phyloP scores from a whole-genome alignment of 441 rosid genomes.

The Adansonia rubrostipa region DNA sequence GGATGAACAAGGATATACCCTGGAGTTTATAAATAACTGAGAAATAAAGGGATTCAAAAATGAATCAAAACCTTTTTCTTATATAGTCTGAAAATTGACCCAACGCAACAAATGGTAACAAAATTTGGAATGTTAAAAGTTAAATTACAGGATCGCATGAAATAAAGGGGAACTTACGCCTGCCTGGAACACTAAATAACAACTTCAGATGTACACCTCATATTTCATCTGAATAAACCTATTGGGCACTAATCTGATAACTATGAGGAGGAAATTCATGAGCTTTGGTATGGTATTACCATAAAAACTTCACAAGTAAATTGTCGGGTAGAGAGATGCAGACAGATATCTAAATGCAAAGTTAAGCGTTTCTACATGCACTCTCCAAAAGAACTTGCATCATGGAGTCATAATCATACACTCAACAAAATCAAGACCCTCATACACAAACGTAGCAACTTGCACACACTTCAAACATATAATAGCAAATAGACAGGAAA shows the following conservation, averaged over 20 bases:
- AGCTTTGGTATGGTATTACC: background rate
- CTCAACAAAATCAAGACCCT: background rate
- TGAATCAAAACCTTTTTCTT: background rate
- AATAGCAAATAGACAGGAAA: conserved; percentile 9
- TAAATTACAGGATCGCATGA: background rate
- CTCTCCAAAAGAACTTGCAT: background rate
- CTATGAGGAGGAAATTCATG: background rate
- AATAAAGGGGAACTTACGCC: background rate
- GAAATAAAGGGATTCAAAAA: conserved; percentile 9
- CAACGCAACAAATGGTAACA: background rate
- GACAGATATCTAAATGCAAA: background rate
- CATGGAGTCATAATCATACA: conserved; percentile 5
- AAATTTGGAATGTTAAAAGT: background rate
- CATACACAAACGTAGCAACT: background rate
- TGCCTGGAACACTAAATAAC: conserved; percentile 8
- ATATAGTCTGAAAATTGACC: background rate
- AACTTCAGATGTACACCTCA: background rate
- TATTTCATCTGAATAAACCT: background rate
- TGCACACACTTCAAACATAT: background rate
- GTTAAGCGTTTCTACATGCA: background rate
- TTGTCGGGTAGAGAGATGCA: conserved; percentile 3
- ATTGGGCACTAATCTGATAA: conserved; percentile 1
- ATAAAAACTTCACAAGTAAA: background rate
- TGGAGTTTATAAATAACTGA: background rate
- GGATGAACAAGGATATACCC: background rate